Evolutionary conservation across 805 yeast genomes (phyloP), one percentile per base, ranked within the genome.

Genomic region (Candida loeiensis): DNA sequence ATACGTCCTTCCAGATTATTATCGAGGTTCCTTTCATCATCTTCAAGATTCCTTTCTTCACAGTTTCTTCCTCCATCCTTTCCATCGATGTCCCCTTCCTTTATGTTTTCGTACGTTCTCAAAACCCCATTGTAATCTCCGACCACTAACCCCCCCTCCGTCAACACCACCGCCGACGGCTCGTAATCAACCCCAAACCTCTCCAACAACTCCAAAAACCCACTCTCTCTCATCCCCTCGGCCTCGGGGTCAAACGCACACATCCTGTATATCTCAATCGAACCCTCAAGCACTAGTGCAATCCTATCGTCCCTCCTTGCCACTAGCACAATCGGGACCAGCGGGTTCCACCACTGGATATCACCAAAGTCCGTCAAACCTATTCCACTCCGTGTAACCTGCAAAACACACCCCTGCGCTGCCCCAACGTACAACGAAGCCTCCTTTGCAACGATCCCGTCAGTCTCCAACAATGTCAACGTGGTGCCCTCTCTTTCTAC

Each of bases 401-500:
- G 71, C 4, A 63, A 39, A 8, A 57, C 30, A 3, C 40, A 39
- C 3, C 48, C 54, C 5, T 44, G 39, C 2, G 37, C 27, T 14
- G 22, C 14, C 6, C 44, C 41, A 4, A 37, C 38, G 21, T 40
- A 44, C 25, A 44, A 20, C 7, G 34, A 24, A 14, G 28, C 28
- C 12, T 36, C 40, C 2, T n/a, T 29, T 4, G 36, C 7, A 19
- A 30, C 21, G 3, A 29, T 13, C 4, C 25, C 37, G 11, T 41
- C 25, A 15, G 25, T 28, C n/a, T 39, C 26, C 14, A 26, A 5
- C 13, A 8, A 22, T 16, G 15, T 12, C 16, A 27, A 53, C 61
- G 33, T 3, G 38, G 37, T 45, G 13, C 50, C 56, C 4, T 63
- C 49, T 13, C 51, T 58, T 41, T 64, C 70, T 12, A 69, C 50